Conservation (phyloP, 352 stramenopile species). For the Phytophthora foliorum region DNA sequence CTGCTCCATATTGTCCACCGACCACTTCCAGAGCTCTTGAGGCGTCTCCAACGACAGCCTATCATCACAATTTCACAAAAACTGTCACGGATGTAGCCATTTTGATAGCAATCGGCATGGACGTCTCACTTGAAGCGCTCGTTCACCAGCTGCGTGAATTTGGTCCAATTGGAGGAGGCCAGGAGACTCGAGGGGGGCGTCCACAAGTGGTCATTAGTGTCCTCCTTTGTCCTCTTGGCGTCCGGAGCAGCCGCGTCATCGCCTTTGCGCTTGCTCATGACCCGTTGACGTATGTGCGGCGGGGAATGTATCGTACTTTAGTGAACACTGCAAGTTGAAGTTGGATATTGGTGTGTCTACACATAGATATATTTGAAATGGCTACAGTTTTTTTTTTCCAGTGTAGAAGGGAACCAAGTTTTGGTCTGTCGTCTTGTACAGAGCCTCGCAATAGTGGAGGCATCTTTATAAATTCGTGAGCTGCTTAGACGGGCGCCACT, state of each 20-base stretch:
- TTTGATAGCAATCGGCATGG: too few relatives aligned
- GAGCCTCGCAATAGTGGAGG: slow-evolving; percentile 10
- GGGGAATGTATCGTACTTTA: slow-evolving; percentile 26
- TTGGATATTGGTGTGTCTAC: slow-evolving; percentile 1
- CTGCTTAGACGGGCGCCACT: slow-evolving; percentile 31
- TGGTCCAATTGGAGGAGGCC: too few relatives aligned
- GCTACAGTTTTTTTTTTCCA: slow-evolving; percentile 12
- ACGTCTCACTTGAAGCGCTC: slow-evolving; percentile 31
- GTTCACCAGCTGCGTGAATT: too few relatives aligned
- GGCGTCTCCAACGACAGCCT: slow-evolving; percentile 55
- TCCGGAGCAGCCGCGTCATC: too few relatives aligned
- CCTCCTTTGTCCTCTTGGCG: slow-evolving; percentile 8
- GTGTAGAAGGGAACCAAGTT: not conserved
- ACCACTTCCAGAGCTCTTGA: slow-evolving; percentile 78
- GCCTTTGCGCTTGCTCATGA: too few relatives aligned
- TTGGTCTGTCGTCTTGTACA: slow-evolving; percentile 14
- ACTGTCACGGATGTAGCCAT: not conserved
- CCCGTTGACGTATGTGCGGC: too few relatives aligned
- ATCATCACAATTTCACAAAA: not conserved
- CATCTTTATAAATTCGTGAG: slow-evolving; percentile 29
- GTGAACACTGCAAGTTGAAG: slow-evolving; percentile 12
- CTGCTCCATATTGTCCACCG: slow-evolving; percentile 64
- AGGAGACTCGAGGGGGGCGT: slow-evolving; percentile 55
- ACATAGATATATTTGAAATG: not conserved
- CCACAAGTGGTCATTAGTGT: slow-evolving; percentile 13